Evolutionary conservation across 2,329 filamentous ascomycete genomes (phyloP).

Genomic region (Curvularia hawaiiensis): DNA sequence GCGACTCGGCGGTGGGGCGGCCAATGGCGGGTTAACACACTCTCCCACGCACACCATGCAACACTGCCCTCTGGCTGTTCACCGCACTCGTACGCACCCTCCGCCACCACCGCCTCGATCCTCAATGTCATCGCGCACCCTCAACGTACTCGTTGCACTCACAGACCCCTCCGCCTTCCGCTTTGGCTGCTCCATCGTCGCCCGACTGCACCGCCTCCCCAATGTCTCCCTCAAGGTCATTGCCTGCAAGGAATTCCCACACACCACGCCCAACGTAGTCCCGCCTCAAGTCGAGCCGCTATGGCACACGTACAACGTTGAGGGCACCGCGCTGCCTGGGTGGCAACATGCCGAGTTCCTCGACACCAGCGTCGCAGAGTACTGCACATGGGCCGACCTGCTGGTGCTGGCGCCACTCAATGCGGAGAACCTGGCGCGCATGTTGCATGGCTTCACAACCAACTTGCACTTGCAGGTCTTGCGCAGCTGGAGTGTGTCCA

Average conservation of each 20-base stretch:
- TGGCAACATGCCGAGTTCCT: conserved; percentile 34
- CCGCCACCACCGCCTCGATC: not conserved
- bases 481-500: conserved; percentile 84
- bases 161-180: conserved; percentile 69
- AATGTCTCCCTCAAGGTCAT: conserved; percentile 57
- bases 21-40: conserved; percentile 31
- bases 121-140: conserved; percentile 29
- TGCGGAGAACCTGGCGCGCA: conserved; percentile 82
- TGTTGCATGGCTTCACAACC: conserved; percentile 83
- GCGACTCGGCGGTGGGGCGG: conserved; percentile 12
- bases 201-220: conserved; percentile 71
- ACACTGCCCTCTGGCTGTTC: conserved; percentile 3
- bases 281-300: conserved; percentile 35
- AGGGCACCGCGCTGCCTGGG: conserved; percentile 23
- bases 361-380: conserved; percentile 65
- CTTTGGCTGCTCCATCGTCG: conserved; percentile 68
- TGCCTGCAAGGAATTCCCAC: conserved; percentile 35
- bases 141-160: conserved; percentile 65
- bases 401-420: conserved; percentile 84
- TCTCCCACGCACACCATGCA: not conserved
- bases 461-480: conserved; percentile 81
- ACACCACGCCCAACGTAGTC: conserved; percentile 27
- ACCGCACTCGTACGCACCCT: conserved; percentile 10
- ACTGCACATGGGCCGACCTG: conserved; percentile 87
- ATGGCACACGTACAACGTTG: conserved; percentile 38